A percentile compares a stretch with the other conserved stretches of the same genome.
Conservation (phyloP, 2,329 filamentous ascomycete species). For the Ceratocystis lukuohia region DNA sequence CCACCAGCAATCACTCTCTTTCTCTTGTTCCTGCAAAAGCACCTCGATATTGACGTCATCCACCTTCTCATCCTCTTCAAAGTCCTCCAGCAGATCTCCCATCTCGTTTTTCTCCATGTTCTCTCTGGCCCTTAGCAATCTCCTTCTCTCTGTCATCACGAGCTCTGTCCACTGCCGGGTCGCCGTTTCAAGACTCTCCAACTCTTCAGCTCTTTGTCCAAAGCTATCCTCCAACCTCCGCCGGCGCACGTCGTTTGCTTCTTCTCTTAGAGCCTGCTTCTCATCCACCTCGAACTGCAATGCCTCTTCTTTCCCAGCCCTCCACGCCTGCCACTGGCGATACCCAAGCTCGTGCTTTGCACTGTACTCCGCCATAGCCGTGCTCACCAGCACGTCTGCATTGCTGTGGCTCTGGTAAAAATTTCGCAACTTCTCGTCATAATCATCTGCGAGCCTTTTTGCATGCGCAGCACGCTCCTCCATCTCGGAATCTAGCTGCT, state of each 20-base stretch:
- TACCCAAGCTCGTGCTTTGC: constrained; percentile 22
- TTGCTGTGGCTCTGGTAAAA: constrained; percentile 6
- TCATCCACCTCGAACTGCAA: constrained; percentile 24
- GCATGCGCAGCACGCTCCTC: constrained; percentile 31
- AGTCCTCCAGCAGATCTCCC: constrained; percentile 13
- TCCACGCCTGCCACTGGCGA: constrained; percentile 31
- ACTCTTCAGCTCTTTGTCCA: constrained; percentile 16
- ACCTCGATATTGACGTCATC: constrained; percentile 10
- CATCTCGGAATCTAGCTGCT: constrained; percentile 31
- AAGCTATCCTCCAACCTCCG: constrained; percentile 5
- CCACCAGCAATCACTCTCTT: neutral
- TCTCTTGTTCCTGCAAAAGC: neutral
- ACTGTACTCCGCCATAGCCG: constrained; percentile 17
- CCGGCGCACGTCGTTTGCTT: neutral
- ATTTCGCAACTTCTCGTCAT: constrained; percentile 28
- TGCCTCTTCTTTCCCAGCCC: constrained; percentile 29
- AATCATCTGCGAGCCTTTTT: constrained; percentile 32
- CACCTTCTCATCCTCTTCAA: constrained; percentile 15
- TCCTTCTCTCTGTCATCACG: constrained; percentile 9
- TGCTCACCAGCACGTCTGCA: constrained; percentile 28
- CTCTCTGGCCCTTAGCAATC: constrained; percentile 5
- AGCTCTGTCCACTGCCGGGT: constrained; percentile 14
- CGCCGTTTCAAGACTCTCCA: constrained; percentile 18
- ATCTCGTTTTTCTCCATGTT: constrained; percentile 8
- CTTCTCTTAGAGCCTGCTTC: constrained; percentile 23